A percentile compares a stretch with the other conserved stretches of the same genome.
Conservation (phyloP, 495 filamentous ascomycete genomes). For the Aspergillus mulundensis region DNA sequence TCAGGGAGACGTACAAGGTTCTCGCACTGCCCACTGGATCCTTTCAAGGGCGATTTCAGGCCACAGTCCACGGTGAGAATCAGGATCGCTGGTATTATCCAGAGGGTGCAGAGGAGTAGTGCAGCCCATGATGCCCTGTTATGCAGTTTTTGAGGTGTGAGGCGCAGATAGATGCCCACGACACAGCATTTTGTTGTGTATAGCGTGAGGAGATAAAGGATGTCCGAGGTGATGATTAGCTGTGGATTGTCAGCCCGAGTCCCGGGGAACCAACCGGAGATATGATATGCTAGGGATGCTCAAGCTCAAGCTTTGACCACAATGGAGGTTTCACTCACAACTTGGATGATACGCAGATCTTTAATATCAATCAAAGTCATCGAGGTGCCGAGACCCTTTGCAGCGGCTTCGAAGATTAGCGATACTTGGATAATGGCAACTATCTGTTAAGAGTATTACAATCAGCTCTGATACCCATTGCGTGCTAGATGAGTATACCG, state of each 20-base stretch:
- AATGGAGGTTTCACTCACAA: conserved; percentile 23
- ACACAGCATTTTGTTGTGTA: conserved; percentile 48
- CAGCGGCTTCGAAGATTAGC: conserved; percentile 32
- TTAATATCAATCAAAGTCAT: conserved; percentile 28
- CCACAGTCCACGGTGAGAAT: conserved; percentile 39
- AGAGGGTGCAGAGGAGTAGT: conserved; percentile 31
- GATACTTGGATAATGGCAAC: conserved; percentile 33
- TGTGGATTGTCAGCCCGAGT: no score
- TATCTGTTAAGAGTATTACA: conserved; percentile 17
- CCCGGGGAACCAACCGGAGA: no score
- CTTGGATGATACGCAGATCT: conserved; percentile 33
- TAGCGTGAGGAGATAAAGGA: conserved; percentile 41
- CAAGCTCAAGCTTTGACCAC: no score
- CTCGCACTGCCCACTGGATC: conserved; percentile 28
- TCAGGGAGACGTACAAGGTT: conserved; percentile 28
- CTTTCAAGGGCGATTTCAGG: conserved; percentile 36
- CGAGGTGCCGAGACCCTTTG: conserved; percentile 39
- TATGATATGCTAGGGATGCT: no score
- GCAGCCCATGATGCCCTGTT: conserved; percentile 33
- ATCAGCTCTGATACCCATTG: background rate
- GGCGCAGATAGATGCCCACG: conserved; percentile 42
- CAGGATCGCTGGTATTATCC: conserved; percentile 33
- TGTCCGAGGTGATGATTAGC: conserved; percentile 36
- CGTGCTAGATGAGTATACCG: conserved; percentile 17
- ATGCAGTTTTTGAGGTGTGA: conserved; percentile 44